Conservation (phyloP, 2,329 filamentous ascomycete species). For the Colletotrichum sp. region DNA sequence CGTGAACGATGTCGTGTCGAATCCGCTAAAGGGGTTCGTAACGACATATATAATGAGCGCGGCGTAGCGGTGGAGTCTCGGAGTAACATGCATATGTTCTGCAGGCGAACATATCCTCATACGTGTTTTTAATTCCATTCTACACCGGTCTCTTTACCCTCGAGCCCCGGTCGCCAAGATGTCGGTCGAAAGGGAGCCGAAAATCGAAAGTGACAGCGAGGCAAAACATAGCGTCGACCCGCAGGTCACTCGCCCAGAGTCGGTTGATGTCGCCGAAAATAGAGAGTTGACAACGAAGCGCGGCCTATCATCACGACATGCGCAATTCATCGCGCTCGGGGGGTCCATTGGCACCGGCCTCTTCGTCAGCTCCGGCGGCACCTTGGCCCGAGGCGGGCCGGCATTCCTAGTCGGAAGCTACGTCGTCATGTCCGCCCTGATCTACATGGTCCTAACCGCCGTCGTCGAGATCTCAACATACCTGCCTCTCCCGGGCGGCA, state of each 20-base stretch:
- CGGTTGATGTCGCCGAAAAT: background rate
- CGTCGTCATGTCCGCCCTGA: background rate
- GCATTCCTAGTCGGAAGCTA: background rate
- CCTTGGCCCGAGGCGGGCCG: conserved; percentile 14
- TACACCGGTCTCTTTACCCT: background rate
- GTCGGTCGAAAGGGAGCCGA: background rate
- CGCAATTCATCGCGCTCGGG: conserved; percentile 51
- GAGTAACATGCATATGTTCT: background rate
- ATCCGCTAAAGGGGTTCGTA: background rate
- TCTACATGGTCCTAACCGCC: conserved; percentile 45
- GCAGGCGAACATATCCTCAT: background rate
- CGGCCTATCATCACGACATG: conserved; percentile 34
- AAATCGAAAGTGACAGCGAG: background rate
- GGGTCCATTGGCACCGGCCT: conserved; percentile 53
- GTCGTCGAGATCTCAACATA: conserved; percentile 33
- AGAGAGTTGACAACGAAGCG: background rate
- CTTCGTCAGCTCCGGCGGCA: conserved; percentile 50
- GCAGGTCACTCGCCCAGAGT: background rate
- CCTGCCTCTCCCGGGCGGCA: conserved; percentile 1
- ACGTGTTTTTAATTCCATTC: background rate
- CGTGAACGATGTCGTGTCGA: background rate
- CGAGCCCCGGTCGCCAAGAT: background rate
- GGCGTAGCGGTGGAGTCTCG: background rate
- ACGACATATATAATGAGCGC: background rate
- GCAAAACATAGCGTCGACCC: background rate